Evolutionary conservation across 495 filamentous ascomycete species (phyloP).

Genomic region (Thermothielavioides terrestris): DNA sequence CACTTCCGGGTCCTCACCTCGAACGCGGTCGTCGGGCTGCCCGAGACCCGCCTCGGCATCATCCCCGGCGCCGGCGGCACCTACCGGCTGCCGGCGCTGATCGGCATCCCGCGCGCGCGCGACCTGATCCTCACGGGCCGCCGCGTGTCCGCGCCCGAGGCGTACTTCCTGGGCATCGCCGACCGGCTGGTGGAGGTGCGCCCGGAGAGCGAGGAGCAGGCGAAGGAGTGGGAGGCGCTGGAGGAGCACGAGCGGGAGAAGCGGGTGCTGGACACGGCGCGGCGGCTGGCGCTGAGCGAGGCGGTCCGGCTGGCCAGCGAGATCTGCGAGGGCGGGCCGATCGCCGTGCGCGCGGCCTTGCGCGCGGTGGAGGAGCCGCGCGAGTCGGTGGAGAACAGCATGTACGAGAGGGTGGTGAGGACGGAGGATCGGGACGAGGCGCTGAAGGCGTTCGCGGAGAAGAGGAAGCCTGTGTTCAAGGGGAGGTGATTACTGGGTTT

Average conservation of each 20-base stretch:
- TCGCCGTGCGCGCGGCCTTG: slow-evolving; percentile 65
- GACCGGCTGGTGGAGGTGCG: slow-evolving; percentile 71
- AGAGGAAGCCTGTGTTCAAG: slow-evolving; percentile 77
- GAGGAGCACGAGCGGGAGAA: slow-evolving; percentile 29
- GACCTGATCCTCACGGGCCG: slow-evolving; percentile 84
- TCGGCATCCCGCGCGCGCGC: slow-evolving; percentile 65
- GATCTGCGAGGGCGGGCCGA: slow-evolving; percentile 80
- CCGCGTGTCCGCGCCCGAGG: slow-evolving; percentile 66
- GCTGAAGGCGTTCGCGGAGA: slow-evolving; percentile 78
- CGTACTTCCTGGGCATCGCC: slow-evolving; percentile 74
- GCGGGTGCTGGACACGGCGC: slow-evolving; percentile 36
- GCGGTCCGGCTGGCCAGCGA: slow-evolving; percentile 69
- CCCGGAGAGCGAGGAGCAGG: slow-evolving; percentile 46
- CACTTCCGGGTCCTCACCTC: slow-evolving; percentile 76
- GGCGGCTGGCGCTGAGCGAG: slow-evolving; percentile 57
- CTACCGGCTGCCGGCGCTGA: slow-evolving; percentile 66
- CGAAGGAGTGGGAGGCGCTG: slow-evolving; percentile 25
- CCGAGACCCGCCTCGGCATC: slow-evolving; percentile 86
- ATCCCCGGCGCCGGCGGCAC: slow-evolving; percentile 93
- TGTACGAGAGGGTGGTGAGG: slow-evolving; percentile 69
- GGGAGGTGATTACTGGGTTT: slow-evolving; percentile 39
- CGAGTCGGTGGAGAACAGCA: slow-evolving; percentile 64
- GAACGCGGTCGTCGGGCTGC: slow-evolving; percentile 65
- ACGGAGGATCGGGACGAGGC: slow-evolving; percentile 85
- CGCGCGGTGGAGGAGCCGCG: slow-evolving; percentile 57